phyloP scores from a whole-genome alignment of 305 asterid species.

The Stenogyne calaminthoides region DNA sequence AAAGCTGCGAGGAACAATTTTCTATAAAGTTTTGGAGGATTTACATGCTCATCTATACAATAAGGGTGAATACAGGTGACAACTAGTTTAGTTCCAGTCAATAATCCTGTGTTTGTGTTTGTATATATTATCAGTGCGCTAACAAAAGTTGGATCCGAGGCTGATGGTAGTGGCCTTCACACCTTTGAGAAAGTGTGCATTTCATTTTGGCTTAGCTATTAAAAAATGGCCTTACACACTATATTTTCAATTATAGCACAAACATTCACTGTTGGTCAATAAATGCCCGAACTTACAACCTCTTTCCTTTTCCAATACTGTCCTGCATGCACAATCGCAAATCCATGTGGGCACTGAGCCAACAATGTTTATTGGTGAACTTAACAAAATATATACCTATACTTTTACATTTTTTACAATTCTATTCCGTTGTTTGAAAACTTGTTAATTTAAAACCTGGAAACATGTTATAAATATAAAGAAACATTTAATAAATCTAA shows the following conservation, averaged over 20 bases:
- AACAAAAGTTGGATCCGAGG: slow-evolving; percentile 25
- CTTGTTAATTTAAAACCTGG: neutral
- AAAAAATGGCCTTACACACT: neutral
- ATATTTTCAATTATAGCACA: neutral
- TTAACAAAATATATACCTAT: neutral
- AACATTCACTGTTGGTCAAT: neutral
- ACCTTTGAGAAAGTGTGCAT: slow-evolving; percentile 23
- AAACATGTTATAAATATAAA: neutral
- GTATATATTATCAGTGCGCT: slow-evolving; percentile 8
- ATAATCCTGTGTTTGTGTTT: slow-evolving; percentile 14
- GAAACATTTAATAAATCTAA: neutral
- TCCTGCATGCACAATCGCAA: neutral
- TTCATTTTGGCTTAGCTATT: neutral
- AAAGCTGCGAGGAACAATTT: slow-evolving; percentile 88
- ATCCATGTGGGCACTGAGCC: neutral
- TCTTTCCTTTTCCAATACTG: neutral
- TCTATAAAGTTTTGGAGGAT: slow-evolving; percentile 95
- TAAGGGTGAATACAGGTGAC: slow-evolving; percentile 93
- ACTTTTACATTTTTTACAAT: neutral
- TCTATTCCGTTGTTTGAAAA: neutral
- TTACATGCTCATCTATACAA: slow-evolving; percentile 96
- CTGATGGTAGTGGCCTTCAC: slow-evolving; percentile 10
- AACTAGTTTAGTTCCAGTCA: slow-evolving; percentile 22
- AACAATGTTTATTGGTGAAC: neutral
- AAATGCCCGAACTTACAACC: neutral